Percentiles rank a stretch among this genome's conserved stretches.
These are phyloP conservation scores for Stemphylium beticola DNA, from an alignment of 2,329 filamentous ascomycete genomes.

Conservation along the genomic window DNA sequence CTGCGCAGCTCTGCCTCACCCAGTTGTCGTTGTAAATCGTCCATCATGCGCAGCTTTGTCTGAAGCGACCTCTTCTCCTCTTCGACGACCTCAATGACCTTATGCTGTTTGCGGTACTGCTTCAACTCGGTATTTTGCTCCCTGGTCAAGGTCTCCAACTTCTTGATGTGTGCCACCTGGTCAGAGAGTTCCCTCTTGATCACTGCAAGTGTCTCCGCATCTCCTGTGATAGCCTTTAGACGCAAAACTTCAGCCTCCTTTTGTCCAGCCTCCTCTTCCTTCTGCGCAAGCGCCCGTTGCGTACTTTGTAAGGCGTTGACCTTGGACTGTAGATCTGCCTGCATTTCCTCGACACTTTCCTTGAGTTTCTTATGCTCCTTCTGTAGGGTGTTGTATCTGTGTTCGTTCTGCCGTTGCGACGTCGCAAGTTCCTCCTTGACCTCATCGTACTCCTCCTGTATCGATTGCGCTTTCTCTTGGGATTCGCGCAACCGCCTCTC, in stretches of 20 bases:
- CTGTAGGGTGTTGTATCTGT: conserved; percentile 66
- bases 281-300: conserved; percentile 71
- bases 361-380: conserved; percentile 65
- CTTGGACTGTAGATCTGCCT: conserved; percentile 63
- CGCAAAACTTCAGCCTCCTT: conserved; percentile 84
- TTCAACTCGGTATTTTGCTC: conserved; percentile 82
- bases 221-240: conserved; percentile 84
- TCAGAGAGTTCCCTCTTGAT: conserved; percentile 89
- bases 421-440: conserved; percentile 75
- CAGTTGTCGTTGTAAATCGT: conserved; percentile 76
- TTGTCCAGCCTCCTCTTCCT: conserved; percentile 72
- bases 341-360: conserved; percentile 64
- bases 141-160: conserved; percentile 78
- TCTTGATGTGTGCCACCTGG: conserved; percentile 89
- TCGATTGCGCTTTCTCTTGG: conserved; percentile 72
- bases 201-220: conserved; percentile 82
- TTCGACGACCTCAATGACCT: conserved; percentile 90
- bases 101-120: conserved; percentile 79
- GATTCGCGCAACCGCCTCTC: conserved; percentile 62
- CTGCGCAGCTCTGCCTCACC: conserved; percentile 81
- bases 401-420: conserved; percentile 69
- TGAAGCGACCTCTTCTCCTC: conserved; percentile 90
- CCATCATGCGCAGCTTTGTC: conserved; percentile 75
- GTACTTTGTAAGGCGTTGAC: conserved; percentile 64
- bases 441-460: conserved; percentile 85